phyloP scores from a whole-genome alignment of 371 early-diverging fungal genomes.

The Umbelopsis sp. region DNA sequence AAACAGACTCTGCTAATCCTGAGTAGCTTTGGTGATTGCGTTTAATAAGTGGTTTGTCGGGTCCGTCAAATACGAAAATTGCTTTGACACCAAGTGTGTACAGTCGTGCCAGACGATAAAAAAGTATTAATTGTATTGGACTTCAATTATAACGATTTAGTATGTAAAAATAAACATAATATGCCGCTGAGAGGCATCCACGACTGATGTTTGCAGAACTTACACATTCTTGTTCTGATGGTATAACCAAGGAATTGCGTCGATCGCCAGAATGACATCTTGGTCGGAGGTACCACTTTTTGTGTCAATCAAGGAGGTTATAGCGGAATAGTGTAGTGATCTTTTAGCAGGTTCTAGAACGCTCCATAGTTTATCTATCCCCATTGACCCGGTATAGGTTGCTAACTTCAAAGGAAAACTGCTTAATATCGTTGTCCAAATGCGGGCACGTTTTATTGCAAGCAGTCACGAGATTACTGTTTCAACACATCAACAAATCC shows the following conservation, averaged over 20 bases:
- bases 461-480: too few relatives aligned
- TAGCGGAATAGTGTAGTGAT: neutral
- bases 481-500: too few relatives aligned
- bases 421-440: neutral
- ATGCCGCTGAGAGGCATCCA: neutral
- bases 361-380: neutral
- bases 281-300: neutral
- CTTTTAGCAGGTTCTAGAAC: neutral
- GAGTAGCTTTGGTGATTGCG: constrained; percentile 24
- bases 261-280: neutral
- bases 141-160: neutral
- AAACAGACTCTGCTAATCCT: constrained; percentile 22
- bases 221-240: neutral
- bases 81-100: constrained; percentile 42
- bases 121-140: constrained; percentile 21
- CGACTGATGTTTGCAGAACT: neutral
- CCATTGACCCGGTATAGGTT: neutral
- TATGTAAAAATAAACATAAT: neutral
- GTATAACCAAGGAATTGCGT: constrained; percentile 1
- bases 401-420: neutral
- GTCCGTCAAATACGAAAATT: constrained; percentile 50
- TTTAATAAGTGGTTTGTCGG: constrained; percentile 33
- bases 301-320: constrained; percentile 7
- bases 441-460: neutral
- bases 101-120: constrained; percentile 38